Conservation (phyloP, 2,329 filamentous ascomycete genomes). For the Beauveria sp. region DNA sequence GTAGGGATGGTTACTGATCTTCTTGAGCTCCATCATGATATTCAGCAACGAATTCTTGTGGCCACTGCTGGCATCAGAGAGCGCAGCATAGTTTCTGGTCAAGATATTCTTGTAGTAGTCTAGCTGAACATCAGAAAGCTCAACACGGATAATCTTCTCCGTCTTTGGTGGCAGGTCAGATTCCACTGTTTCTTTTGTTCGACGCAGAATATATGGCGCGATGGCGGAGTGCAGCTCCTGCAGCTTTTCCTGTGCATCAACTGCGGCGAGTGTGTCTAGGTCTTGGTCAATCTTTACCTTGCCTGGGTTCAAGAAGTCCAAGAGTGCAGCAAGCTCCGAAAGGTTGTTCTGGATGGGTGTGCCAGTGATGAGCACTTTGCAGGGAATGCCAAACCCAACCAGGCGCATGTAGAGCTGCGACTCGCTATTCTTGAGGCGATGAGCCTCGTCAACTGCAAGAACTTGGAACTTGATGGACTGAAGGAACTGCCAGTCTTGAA, state of each 20-base stretch:
- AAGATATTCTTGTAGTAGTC: conserved; percentile 99
- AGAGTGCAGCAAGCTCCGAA: conserved; percentile 80
- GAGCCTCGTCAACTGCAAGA: conserved; percentile 91
- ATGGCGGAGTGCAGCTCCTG: conserved; percentile 79
- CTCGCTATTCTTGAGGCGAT: conserved; percentile 92
- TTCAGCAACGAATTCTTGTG: conserved; percentile 94
- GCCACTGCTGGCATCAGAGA: conserved; percentile 83
- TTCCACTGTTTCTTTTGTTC: conserved; percentile 96
- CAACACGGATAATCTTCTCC: conserved; percentile 97
- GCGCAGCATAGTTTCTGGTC: conserved; percentile 88
- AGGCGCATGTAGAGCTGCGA: conserved; percentile 87
- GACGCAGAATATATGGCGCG: conserved; percentile 87
- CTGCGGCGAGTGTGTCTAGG: conserved; percentile 69
- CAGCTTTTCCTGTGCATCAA: conserved; percentile 80
- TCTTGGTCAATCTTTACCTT: conserved; percentile 86
- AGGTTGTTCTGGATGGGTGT: conserved; percentile 97
- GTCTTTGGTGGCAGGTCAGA: conserved; percentile 94
- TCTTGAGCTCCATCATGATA: conserved; percentile 99
- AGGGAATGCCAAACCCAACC: conserved; percentile 77
- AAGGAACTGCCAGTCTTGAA: conserved; percentile 76
- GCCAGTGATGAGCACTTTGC: conserved; percentile 87
- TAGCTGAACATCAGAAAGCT: conserved; percentile 89
- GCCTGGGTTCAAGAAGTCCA: conserved; percentile 97
- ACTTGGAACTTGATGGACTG: conserved; percentile 96
- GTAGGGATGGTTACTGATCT: conserved; percentile 97